Evolutionary conservation across 306 rosid genomes (phyloP).

Genomic region (Rosa rugosa): DNA sequence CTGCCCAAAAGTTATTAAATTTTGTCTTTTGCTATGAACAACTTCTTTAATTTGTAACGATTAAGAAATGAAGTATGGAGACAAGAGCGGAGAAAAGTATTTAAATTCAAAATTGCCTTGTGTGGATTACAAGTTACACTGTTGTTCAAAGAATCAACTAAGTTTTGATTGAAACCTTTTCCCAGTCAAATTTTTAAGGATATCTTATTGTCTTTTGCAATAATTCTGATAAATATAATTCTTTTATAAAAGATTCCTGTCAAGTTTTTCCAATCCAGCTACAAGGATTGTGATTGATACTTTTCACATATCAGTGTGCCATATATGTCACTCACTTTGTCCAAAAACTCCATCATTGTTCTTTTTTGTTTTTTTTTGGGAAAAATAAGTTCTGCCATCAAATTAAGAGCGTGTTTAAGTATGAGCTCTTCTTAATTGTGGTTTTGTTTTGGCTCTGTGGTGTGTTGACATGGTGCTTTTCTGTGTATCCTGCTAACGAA

Average conservation of each 20-base stretch:
- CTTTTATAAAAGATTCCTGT: neutral
- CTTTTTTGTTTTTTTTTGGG: too few relatives aligned
- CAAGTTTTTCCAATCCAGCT: neutral
- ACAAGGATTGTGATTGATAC: neutral
- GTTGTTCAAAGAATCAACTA: neutral
- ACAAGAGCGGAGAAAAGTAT: neutral
- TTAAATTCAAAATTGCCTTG: neutral
- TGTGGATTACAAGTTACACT: neutral
- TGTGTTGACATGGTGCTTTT: neutral
- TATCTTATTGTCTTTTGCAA: neutral
- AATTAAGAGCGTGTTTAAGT: too few relatives aligned
- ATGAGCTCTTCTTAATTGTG: neutral
- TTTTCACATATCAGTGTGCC: neutral
- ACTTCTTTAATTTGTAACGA: neutral
- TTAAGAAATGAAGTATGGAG: neutral
- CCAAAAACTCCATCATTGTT: neutral
- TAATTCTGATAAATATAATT: neutral
- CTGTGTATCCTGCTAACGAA: neutral
- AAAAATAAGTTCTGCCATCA: too few relatives aligned
- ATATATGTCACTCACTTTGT: neutral
- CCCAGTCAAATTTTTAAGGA: neutral
- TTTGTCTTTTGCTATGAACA: neutral
- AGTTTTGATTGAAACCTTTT: neutral
- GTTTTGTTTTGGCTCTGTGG: neutral
- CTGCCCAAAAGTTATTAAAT: neutral